These are phyloP conservation scores for Parasitella parasitica DNA, from an alignment of 371 early-diverging fungal genomes.

Conservation along the genomic window DNA sequence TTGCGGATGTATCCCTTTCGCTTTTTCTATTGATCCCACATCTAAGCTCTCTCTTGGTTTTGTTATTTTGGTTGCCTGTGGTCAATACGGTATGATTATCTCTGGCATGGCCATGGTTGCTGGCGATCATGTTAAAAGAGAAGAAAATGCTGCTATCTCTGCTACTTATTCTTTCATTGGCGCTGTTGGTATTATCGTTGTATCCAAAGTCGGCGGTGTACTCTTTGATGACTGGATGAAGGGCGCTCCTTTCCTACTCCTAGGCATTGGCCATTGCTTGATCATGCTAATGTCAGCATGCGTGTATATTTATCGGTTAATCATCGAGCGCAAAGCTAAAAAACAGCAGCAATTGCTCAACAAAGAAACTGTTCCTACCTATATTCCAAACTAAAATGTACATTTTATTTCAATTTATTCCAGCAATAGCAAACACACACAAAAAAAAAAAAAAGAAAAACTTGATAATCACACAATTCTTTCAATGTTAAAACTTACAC, in stretches of 20 bases:
- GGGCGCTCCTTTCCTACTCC: constrained; percentile 62
- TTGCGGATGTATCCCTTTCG: constrained; percentile 60
- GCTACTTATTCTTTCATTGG: constrained; percentile 74
- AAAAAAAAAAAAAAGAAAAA: not conserved
- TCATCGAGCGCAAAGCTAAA: not conserved
- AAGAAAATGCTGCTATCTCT: constrained; percentile 66
- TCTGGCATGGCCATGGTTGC: constrained; percentile 68
- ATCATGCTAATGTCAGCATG: constrained; percentile 22
- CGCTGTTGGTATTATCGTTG: constrained; percentile 47
- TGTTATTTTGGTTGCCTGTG: constrained; percentile 65
- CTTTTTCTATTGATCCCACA: constrained; percentile 57
- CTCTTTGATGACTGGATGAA: constrained; percentile 63
- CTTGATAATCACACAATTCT: not conserved
- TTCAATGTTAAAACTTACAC: not conserved
- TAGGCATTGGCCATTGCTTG: constrained; percentile 52
- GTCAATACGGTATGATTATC: constrained; percentile 77
- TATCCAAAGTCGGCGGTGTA: constrained; percentile 60
- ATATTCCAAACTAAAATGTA: not conserved
- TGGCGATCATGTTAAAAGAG: constrained; percentile 47
- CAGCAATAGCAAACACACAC: not conserved
- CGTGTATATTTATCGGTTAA: not conserved
- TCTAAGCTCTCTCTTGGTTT: constrained; percentile 47
- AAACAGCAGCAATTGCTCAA: not conserved
- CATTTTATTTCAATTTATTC: not conserved
- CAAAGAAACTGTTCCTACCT: not conserved